phyloP scores from a whole-genome alignment of 108 stramenopile genomes.

The Fragilaria crotonensis region DNA sequence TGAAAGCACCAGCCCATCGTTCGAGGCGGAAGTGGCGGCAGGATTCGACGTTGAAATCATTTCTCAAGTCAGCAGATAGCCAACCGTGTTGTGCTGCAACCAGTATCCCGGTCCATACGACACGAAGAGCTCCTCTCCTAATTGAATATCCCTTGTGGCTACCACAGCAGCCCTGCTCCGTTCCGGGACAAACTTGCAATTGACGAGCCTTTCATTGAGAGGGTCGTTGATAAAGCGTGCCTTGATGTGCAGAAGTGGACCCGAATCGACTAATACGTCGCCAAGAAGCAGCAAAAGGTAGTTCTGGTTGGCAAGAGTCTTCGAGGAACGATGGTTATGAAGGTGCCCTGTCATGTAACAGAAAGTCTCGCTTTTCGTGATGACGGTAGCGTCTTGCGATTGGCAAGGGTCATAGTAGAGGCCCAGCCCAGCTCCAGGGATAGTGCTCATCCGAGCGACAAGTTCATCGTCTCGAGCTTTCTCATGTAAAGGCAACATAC shows the following conservation, averaged over 20 bases:
- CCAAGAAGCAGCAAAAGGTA: conserved; percentile 25
- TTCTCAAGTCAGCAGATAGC: too few relatives aligned
- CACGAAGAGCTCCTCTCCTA: conserved; percentile 31
- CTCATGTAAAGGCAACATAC: conserved; percentile 7
- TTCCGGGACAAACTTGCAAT: conserved; percentile 26
- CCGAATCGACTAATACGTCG: conserved; percentile 21
- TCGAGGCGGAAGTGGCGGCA: too few relatives aligned
- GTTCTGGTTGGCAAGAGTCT: conserved; percentile 8
- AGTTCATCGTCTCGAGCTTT: conserved; percentile 4
- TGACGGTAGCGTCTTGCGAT: not conserved
- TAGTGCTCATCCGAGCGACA: conserved; percentile 12
- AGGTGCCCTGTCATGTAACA: conserved; percentile 30
- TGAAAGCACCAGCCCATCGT: too few relatives aligned
- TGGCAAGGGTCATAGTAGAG: conserved; percentile 21
- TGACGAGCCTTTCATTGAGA: conserved; percentile 10
- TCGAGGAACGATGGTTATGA: conserved; percentile 16
- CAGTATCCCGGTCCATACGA: conserved; percentile 37
- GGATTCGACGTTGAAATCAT: too few relatives aligned
- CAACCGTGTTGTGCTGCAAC: conserved; percentile 1
- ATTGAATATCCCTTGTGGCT: conserved; percentile 20
- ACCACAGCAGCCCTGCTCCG: conserved; percentile 23
- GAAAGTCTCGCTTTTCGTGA: conserved; percentile 14
- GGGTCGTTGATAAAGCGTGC: conserved; percentile 41
- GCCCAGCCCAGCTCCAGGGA: conserved; percentile 23
- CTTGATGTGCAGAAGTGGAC: conserved; percentile 12